These are phyloP conservation scores for Tetrapisispora taiwanensis DNA, from an alignment of 805 yeast species.

Conservation along the genomic window DNA sequence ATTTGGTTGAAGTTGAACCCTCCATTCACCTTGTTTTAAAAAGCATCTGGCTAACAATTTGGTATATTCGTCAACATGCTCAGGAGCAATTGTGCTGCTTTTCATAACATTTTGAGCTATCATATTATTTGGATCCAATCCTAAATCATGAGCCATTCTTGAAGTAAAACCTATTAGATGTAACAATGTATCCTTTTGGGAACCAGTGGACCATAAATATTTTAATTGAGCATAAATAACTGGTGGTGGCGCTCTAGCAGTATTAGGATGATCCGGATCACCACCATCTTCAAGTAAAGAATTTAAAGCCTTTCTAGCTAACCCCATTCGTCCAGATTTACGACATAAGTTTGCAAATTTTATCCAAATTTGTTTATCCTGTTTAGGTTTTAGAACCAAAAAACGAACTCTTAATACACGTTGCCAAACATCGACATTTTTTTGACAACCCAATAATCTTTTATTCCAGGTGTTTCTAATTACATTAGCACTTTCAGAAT, in stretches of 20 bases:
- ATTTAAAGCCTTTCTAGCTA: constrained; percentile 87
- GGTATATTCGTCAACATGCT: constrained; percentile 74
- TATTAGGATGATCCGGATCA: constrained; percentile 38
- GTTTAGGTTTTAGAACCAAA: constrained; percentile 85
- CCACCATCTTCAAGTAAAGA: constrained; percentile 67
- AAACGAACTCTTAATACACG: constrained; percentile 88
- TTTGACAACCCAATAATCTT: constrained; percentile 83
- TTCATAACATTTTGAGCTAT: constrained; percentile 80
- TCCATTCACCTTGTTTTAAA: constrained; percentile 98
- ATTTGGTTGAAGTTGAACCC: constrained; percentile 62
- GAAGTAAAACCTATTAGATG: constrained; percentile 86
- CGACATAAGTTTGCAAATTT: constrained; percentile 94
- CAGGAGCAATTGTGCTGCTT: constrained; percentile 34
- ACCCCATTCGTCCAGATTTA: constrained; percentile 81
- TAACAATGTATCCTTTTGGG: constrained; percentile 72
- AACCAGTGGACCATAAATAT: constrained; percentile 94
- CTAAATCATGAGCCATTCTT: constrained; percentile 78
- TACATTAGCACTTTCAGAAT: constrained; percentile 64
- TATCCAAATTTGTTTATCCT: constrained; percentile 96
- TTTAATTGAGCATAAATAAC: constrained; percentile 95
- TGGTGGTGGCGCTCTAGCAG: constrained; percentile 86
- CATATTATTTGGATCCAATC: constrained; percentile 76
- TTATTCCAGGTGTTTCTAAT: constrained; percentile 92
- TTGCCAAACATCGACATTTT: constrained; percentile 99
- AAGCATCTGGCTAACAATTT: constrained; percentile 85